phyloP scores from a whole-genome alignment of 2,329 filamentous ascomycete genomes.

The Tolypocladium cylindrosporum region DNA sequence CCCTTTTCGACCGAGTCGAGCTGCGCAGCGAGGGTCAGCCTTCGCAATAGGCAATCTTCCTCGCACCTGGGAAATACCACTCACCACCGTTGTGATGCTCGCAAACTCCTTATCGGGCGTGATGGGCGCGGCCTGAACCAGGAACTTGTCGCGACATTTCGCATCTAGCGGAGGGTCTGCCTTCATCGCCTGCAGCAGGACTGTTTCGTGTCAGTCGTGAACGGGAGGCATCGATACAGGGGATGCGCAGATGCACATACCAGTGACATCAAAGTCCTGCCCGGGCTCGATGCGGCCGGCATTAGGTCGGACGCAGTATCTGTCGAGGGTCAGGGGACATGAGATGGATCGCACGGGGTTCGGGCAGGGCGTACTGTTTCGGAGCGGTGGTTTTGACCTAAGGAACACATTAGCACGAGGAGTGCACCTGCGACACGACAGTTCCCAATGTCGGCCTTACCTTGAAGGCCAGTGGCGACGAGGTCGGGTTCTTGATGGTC shows the following conservation, averaged over 20 bases:
- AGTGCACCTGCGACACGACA: conserved; percentile 3
- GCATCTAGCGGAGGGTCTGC: conserved; percentile 77
- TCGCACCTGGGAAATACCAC: conserved; percentile 17
- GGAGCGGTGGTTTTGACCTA: conserved; percentile 98
- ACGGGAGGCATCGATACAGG: neutral
- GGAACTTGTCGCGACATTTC: conserved; percentile 94
- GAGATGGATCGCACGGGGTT: conserved; percentile 5
- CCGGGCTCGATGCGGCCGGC: conserved; percentile 91
- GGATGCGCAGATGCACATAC: conserved; percentile 36
- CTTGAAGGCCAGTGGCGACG: conserved; percentile 59
- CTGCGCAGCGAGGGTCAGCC: conserved; percentile 29
- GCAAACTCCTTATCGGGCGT: conserved; percentile 74
- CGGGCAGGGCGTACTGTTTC: conserved; percentile 69
- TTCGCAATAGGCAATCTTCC: no score
- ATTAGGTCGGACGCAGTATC: conserved; percentile 96
- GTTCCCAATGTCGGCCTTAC: conserved; percentile 27
- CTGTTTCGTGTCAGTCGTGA: conserved; percentile 33
- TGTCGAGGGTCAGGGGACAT: conserved; percentile 25
- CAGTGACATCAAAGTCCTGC: conserved; percentile 83
- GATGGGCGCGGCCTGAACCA: conserved; percentile 85
- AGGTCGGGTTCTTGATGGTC: conserved; percentile 55
- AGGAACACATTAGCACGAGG: conserved; percentile 7
- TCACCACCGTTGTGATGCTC: conserved; percentile 72
- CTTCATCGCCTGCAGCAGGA: conserved; percentile 97
- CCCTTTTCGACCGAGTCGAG: conserved; percentile 73